These are phyloP conservation scores for Aquanectria penicillioides DNA, from an alignment of 2,329 filamentous ascomycete species.

Conservation along the genomic window DNA sequence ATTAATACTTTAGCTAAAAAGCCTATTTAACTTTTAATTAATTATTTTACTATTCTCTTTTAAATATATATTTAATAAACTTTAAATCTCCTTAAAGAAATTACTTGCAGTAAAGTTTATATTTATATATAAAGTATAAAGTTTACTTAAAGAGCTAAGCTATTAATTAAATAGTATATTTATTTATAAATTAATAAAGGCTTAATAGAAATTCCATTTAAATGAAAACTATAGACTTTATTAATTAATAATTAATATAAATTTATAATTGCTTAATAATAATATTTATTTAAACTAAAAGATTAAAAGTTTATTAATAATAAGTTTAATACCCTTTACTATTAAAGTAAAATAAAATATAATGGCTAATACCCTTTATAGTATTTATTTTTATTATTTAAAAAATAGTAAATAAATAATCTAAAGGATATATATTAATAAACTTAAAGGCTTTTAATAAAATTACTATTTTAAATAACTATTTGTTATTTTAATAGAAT, in stretches of 20 bases:
- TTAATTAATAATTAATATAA: background rate
- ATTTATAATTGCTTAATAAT: background rate
- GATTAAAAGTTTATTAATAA: background rate
- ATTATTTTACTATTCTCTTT: background rate
- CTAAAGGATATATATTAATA: background rate
- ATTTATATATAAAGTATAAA: background rate
- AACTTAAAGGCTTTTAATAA: background rate
- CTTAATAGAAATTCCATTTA: background rate
- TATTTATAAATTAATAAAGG: background rate
- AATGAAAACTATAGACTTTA: background rate
- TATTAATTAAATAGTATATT: background rate
- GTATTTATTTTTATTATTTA: background rate
- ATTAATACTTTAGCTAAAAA: too few relatives aligned
- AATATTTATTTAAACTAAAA: background rate
- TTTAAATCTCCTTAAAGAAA: background rate
- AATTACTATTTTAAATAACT: background rate
- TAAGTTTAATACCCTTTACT: background rate
- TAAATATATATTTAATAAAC: background rate
- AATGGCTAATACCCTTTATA: background rate
- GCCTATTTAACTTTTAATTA: background rate
- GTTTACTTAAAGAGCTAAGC: background rate
- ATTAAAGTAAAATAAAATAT: background rate
- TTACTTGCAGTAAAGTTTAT: background rate
- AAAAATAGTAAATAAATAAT: background rate
- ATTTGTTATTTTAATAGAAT: background rate